A percentile compares a stretch with the other conserved stretches of the same genome.
Conservation (phyloP, 2,329 filamentous ascomycete species). For the Lachnellula suecica region DNA sequence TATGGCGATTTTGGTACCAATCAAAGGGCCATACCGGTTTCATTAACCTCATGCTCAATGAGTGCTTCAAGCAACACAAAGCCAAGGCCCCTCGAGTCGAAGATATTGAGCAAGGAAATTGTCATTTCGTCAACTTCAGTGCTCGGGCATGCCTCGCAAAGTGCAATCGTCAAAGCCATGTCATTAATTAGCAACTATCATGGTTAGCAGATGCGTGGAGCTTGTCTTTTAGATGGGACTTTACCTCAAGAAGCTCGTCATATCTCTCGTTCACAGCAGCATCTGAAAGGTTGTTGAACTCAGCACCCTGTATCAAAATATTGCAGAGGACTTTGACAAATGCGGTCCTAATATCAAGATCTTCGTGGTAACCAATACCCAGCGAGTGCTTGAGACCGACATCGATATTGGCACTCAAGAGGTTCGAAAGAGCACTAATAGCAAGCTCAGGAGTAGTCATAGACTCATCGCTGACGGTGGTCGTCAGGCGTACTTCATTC, state of each 20-base stretch:
- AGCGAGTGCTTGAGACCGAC: slow-evolving; percentile 69
- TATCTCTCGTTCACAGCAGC: slow-evolving; percentile 68
- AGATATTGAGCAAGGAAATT: slow-evolving; percentile 67
- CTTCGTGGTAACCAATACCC: slow-evolving; percentile 70
- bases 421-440: slow-evolving; percentile 67
- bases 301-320: slow-evolving; percentile 69
- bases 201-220: slow-evolving; percentile 7
- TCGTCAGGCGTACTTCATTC: slow-evolving; percentile 40
- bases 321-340: slow-evolving; percentile 71
- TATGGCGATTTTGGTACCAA: slow-evolving; percentile 4
- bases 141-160: slow-evolving; percentile 66
- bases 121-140: slow-evolving; percentile 69
- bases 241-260: slow-evolving; percentile 60
- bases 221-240: slow-evolving; percentile 13
- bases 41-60: slow-evolving; percentile 68
- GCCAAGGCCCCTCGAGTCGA: slow-evolving; percentile 62
- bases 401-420: slow-evolving; percentile 70
- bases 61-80: slow-evolving; percentile 65
- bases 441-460: slow-evolving; percentile 60
- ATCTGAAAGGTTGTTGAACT: slow-evolving; percentile 68
- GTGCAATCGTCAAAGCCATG: slow-evolving; percentile 60
- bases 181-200: slow-evolving; percentile 59
- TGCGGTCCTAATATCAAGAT: slow-evolving; percentile 66
- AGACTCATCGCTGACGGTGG: slow-evolving; percentile 50
- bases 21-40: slow-evolving; percentile 48